These are phyloP conservation scores for Pestalotiopsis sp. DNA, from an alignment of 2,329 filamentous ascomycete genomes.

Conservation along the genomic window DNA sequence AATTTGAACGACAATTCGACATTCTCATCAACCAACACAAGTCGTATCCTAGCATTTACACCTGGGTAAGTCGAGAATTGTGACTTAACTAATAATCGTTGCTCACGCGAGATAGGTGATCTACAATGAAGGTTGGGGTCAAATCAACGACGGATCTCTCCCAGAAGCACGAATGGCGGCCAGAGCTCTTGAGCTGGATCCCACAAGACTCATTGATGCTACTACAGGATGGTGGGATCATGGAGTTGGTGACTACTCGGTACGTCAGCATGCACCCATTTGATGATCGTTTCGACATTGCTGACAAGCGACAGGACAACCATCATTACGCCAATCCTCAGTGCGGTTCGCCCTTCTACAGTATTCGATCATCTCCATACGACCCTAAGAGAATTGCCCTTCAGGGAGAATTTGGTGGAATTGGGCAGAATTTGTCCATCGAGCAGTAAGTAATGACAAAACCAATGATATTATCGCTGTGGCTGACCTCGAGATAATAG, in stretches of 20 bases:
- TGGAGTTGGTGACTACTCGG: constrained; percentile 64
- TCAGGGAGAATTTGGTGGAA: constrained; percentile 72
- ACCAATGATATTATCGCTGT: not conserved
- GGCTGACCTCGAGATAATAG: constrained; percentile 32
- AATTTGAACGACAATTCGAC: constrained; percentile 59
- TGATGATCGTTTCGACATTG: not conserved
- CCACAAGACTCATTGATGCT: constrained; percentile 64
- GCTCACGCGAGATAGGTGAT: constrained; percentile 47
- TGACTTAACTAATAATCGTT: too few relatives aligned
- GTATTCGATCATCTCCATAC: constrained; percentile 53
- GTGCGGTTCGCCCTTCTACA: constrained; percentile 71
- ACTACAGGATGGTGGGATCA: constrained; percentile 70
- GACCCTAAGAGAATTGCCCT: constrained; percentile 64
- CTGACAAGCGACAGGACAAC: constrained; percentile 52
- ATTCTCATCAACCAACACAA: constrained; percentile 64
- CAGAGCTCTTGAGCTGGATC: constrained; percentile 58
- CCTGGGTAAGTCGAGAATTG: constrained; percentile 50
- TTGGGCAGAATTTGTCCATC: constrained; percentile 65
- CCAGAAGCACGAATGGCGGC: constrained; percentile 61
- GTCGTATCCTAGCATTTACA: constrained; percentile 65
- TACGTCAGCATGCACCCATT: constrained; percentile 16
- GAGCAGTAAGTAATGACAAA: constrained; percentile 46
- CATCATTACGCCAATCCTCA: constrained; percentile 74
- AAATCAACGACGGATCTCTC: constrained; percentile 47
- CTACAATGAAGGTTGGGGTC: constrained; percentile 75